Percentiles rank a stretch among this genome's conserved stretches.
These are phyloP conservation scores for Leonotis leonurus DNA, from an alignment of 257 asterid species.

Conservation along the genomic window DNA sequence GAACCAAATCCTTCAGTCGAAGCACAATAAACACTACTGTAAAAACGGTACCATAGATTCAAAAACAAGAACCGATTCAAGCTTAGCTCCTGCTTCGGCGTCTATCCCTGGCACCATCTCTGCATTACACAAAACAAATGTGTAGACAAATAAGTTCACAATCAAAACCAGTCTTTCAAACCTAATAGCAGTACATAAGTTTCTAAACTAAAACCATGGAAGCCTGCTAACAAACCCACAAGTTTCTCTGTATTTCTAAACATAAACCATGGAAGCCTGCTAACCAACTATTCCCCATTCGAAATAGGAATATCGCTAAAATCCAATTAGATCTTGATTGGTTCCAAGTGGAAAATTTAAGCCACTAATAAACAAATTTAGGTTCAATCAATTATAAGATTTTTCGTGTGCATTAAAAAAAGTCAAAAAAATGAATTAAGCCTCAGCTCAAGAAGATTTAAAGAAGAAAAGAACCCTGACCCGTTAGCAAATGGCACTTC, in stretches of 20 bases:
- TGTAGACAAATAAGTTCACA: too few species aligned
- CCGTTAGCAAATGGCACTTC: constrained; percentile 71
- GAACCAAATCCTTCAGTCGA: constrained; percentile 71
- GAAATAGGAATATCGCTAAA: background rate
- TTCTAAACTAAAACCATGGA: too few species aligned
- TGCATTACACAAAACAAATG: constrained; percentile 23
- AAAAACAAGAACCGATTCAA: background rate
- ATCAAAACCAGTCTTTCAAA: too few species aligned
- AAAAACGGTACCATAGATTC: constrained; percentile 24
- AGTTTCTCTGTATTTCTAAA: background rate
- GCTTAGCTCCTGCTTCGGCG: constrained; percentile 92
- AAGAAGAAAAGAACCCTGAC: constrained; percentile 27
- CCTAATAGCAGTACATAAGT: too few species aligned
- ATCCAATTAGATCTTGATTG: background rate
- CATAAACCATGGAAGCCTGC: background rate
- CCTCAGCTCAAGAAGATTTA: background rate
- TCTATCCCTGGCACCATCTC: constrained; percentile 67
- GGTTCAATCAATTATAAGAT: background rate
- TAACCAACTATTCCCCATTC: background rate
- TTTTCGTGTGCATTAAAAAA: background rate
- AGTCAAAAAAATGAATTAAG: background rate
- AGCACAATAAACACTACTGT: constrained; percentile 46
- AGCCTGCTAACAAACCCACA: too few species aligned
- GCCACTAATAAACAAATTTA: background rate
- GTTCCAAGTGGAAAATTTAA: background rate